Evolutionary conservation across 1,139 yeast genomes (phyloP).

Genomic region (Protomyces arabidopsidicola): DNA sequence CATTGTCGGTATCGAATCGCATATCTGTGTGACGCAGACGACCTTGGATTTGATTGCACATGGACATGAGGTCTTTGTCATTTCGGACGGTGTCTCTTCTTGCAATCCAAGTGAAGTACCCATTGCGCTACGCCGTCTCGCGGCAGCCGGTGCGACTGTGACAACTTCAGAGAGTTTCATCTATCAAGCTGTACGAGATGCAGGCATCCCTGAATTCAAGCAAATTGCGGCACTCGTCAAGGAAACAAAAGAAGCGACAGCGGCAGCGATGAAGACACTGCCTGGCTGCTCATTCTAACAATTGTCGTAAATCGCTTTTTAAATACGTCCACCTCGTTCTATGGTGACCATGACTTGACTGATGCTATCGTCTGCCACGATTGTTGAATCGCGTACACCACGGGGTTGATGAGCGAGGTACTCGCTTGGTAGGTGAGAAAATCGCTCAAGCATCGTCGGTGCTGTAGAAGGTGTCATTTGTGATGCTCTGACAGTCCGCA

Average conservation of each 20-base stretch:
- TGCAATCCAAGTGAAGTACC: slow-evolving; percentile 36
- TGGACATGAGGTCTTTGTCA: slow-evolving; percentile 36
- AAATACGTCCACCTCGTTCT: background rate
- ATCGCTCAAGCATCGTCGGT: background rate
- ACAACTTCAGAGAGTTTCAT: slow-evolving; percentile 37
- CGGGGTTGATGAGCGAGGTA: background rate
- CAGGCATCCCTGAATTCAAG: slow-evolving; percentile 36
- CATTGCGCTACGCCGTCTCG: slow-evolving; percentile 35
- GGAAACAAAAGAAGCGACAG: slow-evolving; percentile 32
- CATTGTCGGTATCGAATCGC: slow-evolving; percentile 37
- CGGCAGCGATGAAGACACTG: slow-evolving; percentile 32
- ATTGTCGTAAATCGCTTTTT: background rate
- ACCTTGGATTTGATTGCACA: slow-evolving; percentile 35
- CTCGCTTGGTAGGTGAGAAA: background rate
- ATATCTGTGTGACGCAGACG: slow-evolving; percentile 38
- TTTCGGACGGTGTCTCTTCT: slow-evolving; percentile 37
- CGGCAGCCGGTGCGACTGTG: slow-evolving; percentile 36
- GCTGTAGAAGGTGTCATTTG: background rate
- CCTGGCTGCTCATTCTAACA: background rate
- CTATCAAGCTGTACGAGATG: slow-evolving; percentile 42
- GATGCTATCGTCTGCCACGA: background rate
- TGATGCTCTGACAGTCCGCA: background rate
- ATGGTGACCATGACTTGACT: background rate
- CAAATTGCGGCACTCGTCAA: slow-evolving; percentile 34
- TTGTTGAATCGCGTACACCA: background rate